These are phyloP conservation scores for Aureoboletus auriporus DNA, from an alignment of 768 basidiomycete genomes.

Conservation along the genomic window DNA sequence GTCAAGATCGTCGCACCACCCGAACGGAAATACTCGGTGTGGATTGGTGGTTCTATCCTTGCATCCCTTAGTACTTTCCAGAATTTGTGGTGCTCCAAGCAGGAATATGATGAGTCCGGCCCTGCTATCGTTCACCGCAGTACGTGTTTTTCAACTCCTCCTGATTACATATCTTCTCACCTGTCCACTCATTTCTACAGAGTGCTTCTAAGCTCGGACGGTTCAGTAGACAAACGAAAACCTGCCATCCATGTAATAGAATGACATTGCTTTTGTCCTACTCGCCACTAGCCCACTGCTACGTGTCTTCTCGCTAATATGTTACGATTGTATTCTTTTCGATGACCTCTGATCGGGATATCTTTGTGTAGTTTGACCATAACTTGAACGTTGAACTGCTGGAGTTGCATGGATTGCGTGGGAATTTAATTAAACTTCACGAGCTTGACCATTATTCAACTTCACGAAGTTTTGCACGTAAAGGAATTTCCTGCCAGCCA, in stretches of 20 bases:
- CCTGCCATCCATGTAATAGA: conserved; percentile 25
- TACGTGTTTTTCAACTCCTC: conserved; percentile 30
- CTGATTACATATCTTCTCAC: neutral
- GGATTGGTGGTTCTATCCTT: conserved; percentile 86
- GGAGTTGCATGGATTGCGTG: too few species aligned
- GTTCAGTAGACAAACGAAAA: conserved; percentile 19
- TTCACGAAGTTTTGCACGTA: too few species aligned
- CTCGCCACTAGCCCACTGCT: conserved; percentile 12
- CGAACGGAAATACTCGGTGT: conserved; percentile 93
- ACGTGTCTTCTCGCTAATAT: conserved; percentile 13
- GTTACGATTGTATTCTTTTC: conserved; percentile 19
- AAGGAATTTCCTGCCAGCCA: too few species aligned
- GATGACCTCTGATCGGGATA: conserved; percentile 1
- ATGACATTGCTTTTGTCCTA: conserved; percentile 16
- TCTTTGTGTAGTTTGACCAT: neutral
- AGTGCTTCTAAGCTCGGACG: conserved; percentile 23
- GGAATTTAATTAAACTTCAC: too few species aligned
- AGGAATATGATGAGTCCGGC: conserved; percentile 87
- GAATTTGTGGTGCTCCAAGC: conserved; percentile 91
- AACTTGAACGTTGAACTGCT: neutral
- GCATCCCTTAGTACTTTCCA: conserved; percentile 95
- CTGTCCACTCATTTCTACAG: conserved; percentile 2
- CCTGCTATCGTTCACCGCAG: conserved; percentile 80
- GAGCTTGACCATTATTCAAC: too few species aligned
- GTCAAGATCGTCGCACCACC: conserved; percentile 93